Conservation (phyloP, 75 land plant genomes). For the Pinus albicaulis region DNA sequence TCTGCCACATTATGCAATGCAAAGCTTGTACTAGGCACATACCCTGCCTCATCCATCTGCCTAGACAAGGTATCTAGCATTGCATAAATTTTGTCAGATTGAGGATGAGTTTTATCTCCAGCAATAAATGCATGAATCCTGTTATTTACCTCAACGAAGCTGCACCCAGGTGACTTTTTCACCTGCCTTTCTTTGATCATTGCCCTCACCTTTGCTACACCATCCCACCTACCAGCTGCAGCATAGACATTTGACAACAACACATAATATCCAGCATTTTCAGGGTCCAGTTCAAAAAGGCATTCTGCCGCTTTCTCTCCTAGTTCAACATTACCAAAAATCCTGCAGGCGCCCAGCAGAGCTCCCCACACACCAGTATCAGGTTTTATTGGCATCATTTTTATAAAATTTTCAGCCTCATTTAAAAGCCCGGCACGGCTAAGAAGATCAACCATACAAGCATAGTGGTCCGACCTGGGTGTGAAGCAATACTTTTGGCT, state of each 20-base stretch:
- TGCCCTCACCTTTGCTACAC: slow-evolving; percentile 23
- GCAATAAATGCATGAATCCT: no score
- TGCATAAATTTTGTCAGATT: no score
- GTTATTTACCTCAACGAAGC: no score
- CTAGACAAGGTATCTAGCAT: no score
- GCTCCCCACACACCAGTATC: slow-evolving; percentile 46
- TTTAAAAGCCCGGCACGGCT: slow-evolving; percentile 38
- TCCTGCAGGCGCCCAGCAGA: slow-evolving; percentile 53
- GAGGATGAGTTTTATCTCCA: no score
- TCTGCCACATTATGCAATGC: no score
- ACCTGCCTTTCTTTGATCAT: slow-evolving; percentile 26
- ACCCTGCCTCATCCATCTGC: no score
- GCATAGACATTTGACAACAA: slow-evolving; percentile 50
- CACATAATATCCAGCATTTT: slow-evolving; percentile 42
- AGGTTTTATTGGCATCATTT: slow-evolving; percentile 36
- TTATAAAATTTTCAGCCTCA: slow-evolving; percentile 54
- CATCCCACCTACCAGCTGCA: slow-evolving; percentile 37
- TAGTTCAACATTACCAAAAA: slow-evolving; percentile 25
- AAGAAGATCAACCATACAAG: slow-evolving; percentile 43
- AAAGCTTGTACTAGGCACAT: no score
- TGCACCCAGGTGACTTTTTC: slow-evolving; percentile 11
- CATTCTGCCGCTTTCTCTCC: slow-evolving; percentile 32
- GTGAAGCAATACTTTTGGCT: slow-evolving; percentile 3
- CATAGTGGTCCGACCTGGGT: slow-evolving; percentile 31
- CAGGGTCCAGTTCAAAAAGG: slow-evolving; percentile 26